Percentiles rank a stretch among this genome's conserved stretches.
Conservation (phyloP, 169 alveolate species). For the Cyclospora cayetanensis region DNA sequence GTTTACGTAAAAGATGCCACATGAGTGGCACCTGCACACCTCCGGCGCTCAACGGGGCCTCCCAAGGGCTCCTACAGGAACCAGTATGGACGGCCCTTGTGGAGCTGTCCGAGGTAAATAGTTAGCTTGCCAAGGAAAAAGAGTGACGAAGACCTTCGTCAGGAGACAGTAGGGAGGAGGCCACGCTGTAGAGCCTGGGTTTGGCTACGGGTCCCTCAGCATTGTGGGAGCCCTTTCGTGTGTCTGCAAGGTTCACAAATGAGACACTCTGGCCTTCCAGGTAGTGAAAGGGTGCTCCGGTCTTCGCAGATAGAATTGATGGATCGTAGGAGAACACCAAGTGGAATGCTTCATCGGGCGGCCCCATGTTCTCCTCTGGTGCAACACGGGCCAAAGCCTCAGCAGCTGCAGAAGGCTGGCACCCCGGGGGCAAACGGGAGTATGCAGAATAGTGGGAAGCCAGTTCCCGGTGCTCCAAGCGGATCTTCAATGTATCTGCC, state of each 20-base stretch:
- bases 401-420: background rate
- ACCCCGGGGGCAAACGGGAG: background rate
- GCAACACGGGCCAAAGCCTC: background rate
- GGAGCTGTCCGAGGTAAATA: too few relatives aligned
- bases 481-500: background rate
- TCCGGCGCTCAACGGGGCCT: too few relatives aligned
- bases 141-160: conserved; percentile 25
- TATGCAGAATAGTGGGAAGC: conserved; percentile 6
- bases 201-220: background rate
- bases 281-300: conserved; percentile 21
- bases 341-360: conserved; percentile 21
- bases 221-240: background rate
- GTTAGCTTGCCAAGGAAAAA: conserved; percentile 12
- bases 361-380: background rate
- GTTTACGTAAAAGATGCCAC: too few relatives aligned
- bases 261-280: conserved; percentile 45
- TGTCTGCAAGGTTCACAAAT: conserved; percentile 37
- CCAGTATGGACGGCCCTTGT: too few relatives aligned
- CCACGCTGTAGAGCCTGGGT: conserved; percentile 58
- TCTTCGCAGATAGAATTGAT: background rate
- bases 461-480: conserved; percentile 36
- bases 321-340: conserved; percentile 42
- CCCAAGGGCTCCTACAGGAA: too few relatives aligned
- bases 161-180: conserved; percentile 19
- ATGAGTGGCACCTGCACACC: too few relatives aligned